Base-by-base conservation (phyloP, 2,329 filamentous ascomycete genomes). In the Thyridium curvatum region DNA sequence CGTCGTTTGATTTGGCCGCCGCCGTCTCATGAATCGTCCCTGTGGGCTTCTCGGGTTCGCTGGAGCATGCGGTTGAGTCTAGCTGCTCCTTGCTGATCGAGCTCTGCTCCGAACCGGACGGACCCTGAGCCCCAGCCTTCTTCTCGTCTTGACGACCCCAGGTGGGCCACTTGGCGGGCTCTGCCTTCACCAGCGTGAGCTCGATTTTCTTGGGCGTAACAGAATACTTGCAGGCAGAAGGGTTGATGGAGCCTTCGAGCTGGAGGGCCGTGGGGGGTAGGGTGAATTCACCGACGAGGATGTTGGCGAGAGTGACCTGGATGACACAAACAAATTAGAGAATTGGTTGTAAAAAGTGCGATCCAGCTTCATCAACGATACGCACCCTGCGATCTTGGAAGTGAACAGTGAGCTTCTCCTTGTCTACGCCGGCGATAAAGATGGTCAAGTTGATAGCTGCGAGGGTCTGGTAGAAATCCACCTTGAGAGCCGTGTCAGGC, bases 401-500 rank as follows among this genome's bases (percentile, higher is more conserved):
- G 21, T 46, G 41, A 30, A 57, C 51, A 8, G 46, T 40, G 1
- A 52, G 39, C 12, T 42, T 40, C 2, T 52, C 47, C 39, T 55
- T 59, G 36, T 55, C 52, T 2, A 48, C 46, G 13, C 62, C 61
- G 45, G 68, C 69, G 30, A 60, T 51, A 40, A 68, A 68, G 4
- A 68, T 44, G 12, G 59, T 55, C 12, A 64, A 46, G 3, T 58
- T 64, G 30, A 68, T 46, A 2, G 44, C 54, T 10, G 50, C 49
- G n/a, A 57, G 49, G 2, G 52, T 60, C 51, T 69, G 66, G 45
- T 68, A 69, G 44, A 61, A 67, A 39, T 62, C 63, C 13, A 54
- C 54, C 17, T 63, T 60, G 16, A 66, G 56, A 10, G 21, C 6
- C 21, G 6, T 10, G 10, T 26, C 21, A 10, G 21, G 21, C 21